Percentiles rank a stretch among this genome's conserved stretches.
These are phyloP conservation scores for Aspergillus fischeri DNA, from an alignment of 2,329 filamentous ascomycete genomes.

Conservation along the genomic window DNA sequence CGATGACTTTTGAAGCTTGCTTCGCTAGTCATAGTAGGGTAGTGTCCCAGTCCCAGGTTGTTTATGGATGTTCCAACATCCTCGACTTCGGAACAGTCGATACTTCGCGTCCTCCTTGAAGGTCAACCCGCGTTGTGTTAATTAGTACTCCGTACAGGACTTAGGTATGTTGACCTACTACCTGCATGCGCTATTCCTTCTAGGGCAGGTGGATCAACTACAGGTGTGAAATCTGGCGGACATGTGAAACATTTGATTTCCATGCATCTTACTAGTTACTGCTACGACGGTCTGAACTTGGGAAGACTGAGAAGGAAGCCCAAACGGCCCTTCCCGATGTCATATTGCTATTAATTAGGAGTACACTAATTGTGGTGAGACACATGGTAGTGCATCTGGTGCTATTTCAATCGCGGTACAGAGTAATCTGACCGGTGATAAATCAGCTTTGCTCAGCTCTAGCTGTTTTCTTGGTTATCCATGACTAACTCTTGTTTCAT, in stretches of 20 bases:
- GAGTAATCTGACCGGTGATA: background rate
- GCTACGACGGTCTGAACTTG: background rate
- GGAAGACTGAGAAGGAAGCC: background rate
- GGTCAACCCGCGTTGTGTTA: background rate
- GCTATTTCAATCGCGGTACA: background rate
- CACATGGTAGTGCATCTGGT: background rate
- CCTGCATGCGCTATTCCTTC: background rate
- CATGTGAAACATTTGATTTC: background rate
- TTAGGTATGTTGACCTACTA: background rate
- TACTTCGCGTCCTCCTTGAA: background rate
- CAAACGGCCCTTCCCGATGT: background rate
- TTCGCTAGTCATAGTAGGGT: background rate
- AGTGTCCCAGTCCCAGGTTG: background rate
- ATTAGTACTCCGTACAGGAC: background rate
- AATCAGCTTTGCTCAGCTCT: background rate
- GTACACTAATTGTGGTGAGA: background rate
- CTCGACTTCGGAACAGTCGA: background rate
- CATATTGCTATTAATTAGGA: background rate
- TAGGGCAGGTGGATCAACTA: background rate
- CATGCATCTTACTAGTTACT: background rate
- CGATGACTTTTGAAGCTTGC: background rate
- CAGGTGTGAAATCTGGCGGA: background rate
- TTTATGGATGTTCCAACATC: background rate
- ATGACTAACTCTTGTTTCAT: background rate
- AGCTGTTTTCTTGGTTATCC: background rate